These are phyloP conservation scores for Leptosphaerulina australis DNA, from an alignment of 2,329 filamentous ascomycete genomes.

Conservation along the genomic window DNA sequence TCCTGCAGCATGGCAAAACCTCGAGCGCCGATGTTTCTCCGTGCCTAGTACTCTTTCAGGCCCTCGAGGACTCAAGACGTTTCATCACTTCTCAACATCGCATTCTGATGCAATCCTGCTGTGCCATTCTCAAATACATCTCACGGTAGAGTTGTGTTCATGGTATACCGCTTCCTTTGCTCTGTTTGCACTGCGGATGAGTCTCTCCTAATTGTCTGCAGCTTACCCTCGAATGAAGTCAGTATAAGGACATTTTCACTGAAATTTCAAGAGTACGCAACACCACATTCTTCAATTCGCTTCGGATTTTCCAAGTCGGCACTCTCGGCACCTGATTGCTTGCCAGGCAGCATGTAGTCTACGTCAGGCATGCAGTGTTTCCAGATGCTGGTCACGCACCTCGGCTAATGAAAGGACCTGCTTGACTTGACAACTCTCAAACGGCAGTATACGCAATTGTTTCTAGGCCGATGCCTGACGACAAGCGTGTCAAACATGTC, in stretches of 20 bases:
- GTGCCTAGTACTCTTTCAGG: conserved; percentile 8
- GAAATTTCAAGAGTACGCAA: neutral
- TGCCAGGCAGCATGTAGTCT: conserved; percentile 11
- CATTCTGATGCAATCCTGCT: conserved; percentile 7
- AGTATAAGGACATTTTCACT: neutral
- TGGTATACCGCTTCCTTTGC: neutral
- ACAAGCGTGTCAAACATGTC: conserved; percentile 27
- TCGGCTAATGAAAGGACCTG: conserved; percentile 28
- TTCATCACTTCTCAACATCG: conserved; percentile 12
- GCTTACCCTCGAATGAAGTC: neutral
- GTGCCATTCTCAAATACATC: neutral
- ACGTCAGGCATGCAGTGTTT: conserved; percentile 34
- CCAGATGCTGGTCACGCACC: conserved; percentile 33
- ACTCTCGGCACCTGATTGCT: conserved; percentile 8
- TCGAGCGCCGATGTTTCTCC: conserved; percentile 6
- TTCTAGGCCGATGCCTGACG: conserved; percentile 14
- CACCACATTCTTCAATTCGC: neutral
- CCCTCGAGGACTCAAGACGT: conserved; percentile 14
- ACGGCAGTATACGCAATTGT: conserved; percentile 26
- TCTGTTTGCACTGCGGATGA: neutral
- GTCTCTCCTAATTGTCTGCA: no score
- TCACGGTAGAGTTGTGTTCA: neutral
- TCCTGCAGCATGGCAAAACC: conserved; percentile 4
- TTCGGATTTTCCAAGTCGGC: conserved; percentile 4
- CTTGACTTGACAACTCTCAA: conserved; percentile 30